phyloP scores from a whole-genome alignment of 306 rosid species.

The Citrullus mucosospermus region DNA sequence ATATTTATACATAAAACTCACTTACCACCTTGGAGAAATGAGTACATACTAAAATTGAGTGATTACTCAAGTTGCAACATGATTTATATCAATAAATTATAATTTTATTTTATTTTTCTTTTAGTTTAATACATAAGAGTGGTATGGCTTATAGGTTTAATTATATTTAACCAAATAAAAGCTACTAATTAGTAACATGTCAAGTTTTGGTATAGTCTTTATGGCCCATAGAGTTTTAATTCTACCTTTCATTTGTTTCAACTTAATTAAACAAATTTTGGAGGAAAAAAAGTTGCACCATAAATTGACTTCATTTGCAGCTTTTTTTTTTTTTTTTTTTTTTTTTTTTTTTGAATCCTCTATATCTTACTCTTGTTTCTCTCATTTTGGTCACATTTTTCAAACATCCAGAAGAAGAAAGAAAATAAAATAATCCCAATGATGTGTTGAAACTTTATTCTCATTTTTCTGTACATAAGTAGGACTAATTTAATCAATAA shows the following conservation, averaged over 20 bases:
- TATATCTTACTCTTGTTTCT: not conserved
- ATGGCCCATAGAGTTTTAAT: not conserved
- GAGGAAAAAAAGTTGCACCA: not conserved
- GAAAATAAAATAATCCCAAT: not conserved
- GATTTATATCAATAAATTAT: too few species aligned
- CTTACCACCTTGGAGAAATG: too few species aligned
- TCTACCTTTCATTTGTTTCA: not conserved
- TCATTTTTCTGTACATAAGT: not conserved
- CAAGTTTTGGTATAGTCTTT: not conserved
- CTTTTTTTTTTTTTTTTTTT: not conserved
- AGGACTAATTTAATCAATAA: not conserved
- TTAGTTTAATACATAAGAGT: too few species aligned
- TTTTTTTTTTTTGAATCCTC: not conserved
- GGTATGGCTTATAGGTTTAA: not conserved
- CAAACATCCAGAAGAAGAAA: not conserved
- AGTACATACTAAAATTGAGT: too few species aligned
- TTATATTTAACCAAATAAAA: not conserved
- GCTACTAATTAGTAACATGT: too few species aligned
- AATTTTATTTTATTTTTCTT: too few species aligned
- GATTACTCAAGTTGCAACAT: too few species aligned
- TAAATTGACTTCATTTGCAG: not conserved
- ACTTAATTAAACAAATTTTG: not conserved
- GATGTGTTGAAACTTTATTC: not conserved
- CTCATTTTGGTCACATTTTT: not conserved
- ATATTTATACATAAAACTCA: too few species aligned